Conservation (phyloP, 2,329 filamentous ascomycete species). For the Escovopsis sp. region DNA sequence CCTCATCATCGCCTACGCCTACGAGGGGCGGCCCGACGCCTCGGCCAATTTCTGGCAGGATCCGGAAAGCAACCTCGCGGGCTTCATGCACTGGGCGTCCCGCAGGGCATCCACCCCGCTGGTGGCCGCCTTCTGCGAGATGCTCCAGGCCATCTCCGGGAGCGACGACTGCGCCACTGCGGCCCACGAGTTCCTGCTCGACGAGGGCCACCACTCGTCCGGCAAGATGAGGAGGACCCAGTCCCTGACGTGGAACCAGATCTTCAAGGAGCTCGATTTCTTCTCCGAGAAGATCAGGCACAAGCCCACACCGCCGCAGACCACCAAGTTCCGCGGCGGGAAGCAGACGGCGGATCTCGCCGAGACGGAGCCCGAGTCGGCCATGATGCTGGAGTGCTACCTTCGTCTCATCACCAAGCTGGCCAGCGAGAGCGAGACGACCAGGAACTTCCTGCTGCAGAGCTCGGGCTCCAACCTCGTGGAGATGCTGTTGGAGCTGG, state of each 20-base stretch:
- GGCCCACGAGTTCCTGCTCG: conserved; percentile 78
- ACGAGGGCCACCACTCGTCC: conserved; percentile 61
- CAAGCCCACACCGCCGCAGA: conserved; percentile 36
- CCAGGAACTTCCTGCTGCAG: conserved; percentile 60
- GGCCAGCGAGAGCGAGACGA: conserved; percentile 55
- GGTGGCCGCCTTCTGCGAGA: conserved; percentile 91
- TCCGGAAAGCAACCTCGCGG: conserved; percentile 80
- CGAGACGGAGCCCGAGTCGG: conserved; percentile 77
- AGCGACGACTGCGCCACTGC: conserved; percentile 70
- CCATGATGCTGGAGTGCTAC: conserved; percentile 95
- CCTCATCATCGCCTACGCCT: conserved; percentile 81
- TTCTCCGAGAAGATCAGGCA: conserved; percentile 70
- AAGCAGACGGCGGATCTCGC: conserved; percentile 52
- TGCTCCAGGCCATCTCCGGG: conserved; percentile 77
- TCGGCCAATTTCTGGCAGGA: conserved; percentile 86
- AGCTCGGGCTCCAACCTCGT: conserved; percentile 52
- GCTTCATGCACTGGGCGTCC: conserved; percentile 95
- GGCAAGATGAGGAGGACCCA: conserved; percentile 70
- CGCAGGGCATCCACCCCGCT: conserved; percentile 89
- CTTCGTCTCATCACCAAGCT: conserved; percentile 76
- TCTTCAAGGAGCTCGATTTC: conserved; percentile 77
- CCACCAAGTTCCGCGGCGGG: conserved; percentile 34
- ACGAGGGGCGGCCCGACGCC: conserved; percentile 70
- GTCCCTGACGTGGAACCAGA: conserved; percentile 83
- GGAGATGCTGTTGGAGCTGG: conserved; percentile 62